Conservation (phyloP, 31 red algal genomes). For the Odonthalia washingtoniensis region DNA sequence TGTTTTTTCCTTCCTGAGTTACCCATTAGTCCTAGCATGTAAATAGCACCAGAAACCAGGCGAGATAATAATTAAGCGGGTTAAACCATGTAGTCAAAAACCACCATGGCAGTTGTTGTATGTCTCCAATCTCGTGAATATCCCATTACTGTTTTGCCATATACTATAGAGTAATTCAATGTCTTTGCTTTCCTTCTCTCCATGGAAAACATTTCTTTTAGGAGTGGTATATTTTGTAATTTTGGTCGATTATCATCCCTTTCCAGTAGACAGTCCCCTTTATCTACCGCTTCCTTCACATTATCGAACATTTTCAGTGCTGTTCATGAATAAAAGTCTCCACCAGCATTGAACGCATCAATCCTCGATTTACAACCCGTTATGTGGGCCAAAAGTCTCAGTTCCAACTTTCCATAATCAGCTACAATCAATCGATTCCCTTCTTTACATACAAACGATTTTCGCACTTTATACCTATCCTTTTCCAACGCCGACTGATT, state of each 20-base stretch:
- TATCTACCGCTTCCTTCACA: conserved; percentile 72
- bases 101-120: too few relatives aligned
- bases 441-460: conserved; percentile 77
- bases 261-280: conserved; percentile 69
- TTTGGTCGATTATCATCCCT: neutral
- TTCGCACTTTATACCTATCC: conserved; percentile 85
- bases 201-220: conserved; percentile 87
- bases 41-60: too few relatives aligned
- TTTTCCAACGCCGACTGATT: conserved; percentile 97
- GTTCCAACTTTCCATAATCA: conserved; percentile 93
- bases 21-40: too few relatives aligned
- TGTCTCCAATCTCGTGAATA: conserved; percentile 89
- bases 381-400: conserved; percentile 92
- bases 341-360: conserved; percentile 80
- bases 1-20: too few relatives aligned
- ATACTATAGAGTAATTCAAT: conserved; percentile 93
- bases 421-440: conserved; percentile 91
- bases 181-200: conserved; percentile 92
- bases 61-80: too few relatives aligned
- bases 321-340: conserved; percentile 96
- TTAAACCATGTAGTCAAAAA: too few relatives aligned
- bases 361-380: conserved; percentile 91
- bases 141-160: conserved; percentile 90
- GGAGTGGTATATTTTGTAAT: conserved; percentile 51
- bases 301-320: conserved; percentile 89